Conservation (phyloP, 805 yeast genomes). For the Starmerella sp. region DNA sequence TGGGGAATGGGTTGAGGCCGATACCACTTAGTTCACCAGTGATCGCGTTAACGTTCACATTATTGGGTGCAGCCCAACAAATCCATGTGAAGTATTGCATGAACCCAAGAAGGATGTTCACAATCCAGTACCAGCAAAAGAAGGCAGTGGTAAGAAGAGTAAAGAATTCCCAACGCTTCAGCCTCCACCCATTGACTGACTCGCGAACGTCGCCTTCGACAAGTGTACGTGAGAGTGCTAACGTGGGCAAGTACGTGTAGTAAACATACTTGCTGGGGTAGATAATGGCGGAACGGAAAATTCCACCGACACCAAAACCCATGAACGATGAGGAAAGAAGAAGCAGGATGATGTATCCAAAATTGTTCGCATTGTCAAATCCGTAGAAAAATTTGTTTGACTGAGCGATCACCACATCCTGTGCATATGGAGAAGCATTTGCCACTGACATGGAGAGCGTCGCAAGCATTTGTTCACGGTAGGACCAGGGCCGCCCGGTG, state of each 20-base stretch:
- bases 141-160: conserved; percentile 31
- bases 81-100: conserved; percentile 52
- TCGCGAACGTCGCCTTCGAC: conserved; percentile 15
- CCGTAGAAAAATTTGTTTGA: neutral
- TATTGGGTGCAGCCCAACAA: conserved; percentile 43
- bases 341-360: conserved; percentile 42
- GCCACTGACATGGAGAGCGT: conserved; percentile 19
- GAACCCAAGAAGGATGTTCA: conserved; percentile 51
- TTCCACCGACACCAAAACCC: conserved; percentile 58
- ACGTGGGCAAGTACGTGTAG: conserved; percentile 41
- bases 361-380: neutral
- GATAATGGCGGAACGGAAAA: conserved; percentile 47
- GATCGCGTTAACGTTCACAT: conserved; percentile 46
- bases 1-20: conserved; percentile 26
- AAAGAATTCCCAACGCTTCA: conserved; percentile 43
- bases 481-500: conserved; percentile 41
- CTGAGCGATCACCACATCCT: neutral
- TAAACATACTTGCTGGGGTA: conserved; percentile 43
- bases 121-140: conserved; percentile 53
- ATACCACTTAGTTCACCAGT: conserved; percentile 41
- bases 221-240: conserved; percentile 41
- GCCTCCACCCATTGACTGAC: conserved; percentile 46
- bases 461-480: conserved; percentile 12
- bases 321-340: conserved; percentile 47
- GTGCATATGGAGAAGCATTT: conserved; percentile 10